Evolutionary conservation across 345 rosid species (phyloP).

Genomic region (Lenwebbia sp.): DNA sequence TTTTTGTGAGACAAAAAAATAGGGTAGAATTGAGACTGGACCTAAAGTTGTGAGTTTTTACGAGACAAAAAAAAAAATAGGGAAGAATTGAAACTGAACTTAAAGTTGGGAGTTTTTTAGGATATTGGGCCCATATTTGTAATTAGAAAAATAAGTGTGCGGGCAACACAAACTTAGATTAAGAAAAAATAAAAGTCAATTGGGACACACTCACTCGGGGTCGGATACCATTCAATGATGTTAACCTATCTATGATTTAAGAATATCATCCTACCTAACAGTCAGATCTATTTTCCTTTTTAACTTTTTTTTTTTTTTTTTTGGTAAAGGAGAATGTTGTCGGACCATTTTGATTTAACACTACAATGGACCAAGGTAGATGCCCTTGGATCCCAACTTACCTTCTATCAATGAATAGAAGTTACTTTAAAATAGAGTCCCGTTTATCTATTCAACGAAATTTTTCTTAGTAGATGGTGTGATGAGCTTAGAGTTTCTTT

Average conservation of each 20-base stretch:
- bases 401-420: not conserved
- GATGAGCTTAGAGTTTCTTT: not conserved
- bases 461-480: not conserved
- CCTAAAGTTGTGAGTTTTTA: too few relatives aligned
- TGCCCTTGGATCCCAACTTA: not conserved
- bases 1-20: too few relatives aligned
- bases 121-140: too few relatives aligned
- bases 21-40: too few relatives aligned
- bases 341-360: not conserved
- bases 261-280: not conserved
- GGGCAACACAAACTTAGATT: not conserved
- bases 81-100: too few relatives aligned
- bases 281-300: not conserved
- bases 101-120: too few relatives aligned
- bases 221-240: rapidly evolving
- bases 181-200: not conserved
- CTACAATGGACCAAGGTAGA: not conserved
- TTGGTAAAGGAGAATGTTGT: too few relatives aligned
- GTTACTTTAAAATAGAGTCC: not conserved
- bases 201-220: not conserved
- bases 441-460: not conserved
- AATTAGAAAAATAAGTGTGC: too few relatives aligned
- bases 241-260: not conserved
- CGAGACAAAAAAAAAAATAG: too few relatives aligned
- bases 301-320: too few relatives aligned